Evolutionary conservation across 495 filamentous ascomycete genomes (phyloP).

Genomic region (Aspergillus mulundensis): DNA sequence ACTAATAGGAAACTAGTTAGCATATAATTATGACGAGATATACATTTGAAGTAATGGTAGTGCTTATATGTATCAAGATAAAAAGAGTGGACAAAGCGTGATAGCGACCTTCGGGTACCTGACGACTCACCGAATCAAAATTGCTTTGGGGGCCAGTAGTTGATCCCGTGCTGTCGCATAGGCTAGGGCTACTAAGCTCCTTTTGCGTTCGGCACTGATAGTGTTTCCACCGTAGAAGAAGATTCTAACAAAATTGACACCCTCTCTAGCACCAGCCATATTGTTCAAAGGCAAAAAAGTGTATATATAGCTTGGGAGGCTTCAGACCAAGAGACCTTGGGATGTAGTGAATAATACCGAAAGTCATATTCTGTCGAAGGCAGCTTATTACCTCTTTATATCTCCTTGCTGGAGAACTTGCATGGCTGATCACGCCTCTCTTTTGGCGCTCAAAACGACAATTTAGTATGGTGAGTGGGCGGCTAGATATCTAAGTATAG

Average conservation of each 20-base stretch:
- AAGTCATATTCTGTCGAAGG: too few species aligned
- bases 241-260: not conserved
- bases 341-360: too few species aligned
- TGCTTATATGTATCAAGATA: not conserved
- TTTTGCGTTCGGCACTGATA: not conserved
- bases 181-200: not conserved
- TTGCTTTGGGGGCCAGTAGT: not conserved
- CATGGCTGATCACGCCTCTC: too few species aligned
- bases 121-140: constrained; percentile 3
- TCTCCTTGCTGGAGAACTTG: too few species aligned
- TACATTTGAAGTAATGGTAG: not conserved
- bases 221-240: constrained; percentile 4
- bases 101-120: not conserved
- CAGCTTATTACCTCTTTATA: too few species aligned
- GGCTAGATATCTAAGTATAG: too few species aligned
- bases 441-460: too few species aligned
- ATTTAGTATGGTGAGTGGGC: too few species aligned
- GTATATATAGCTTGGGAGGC: too few species aligned
- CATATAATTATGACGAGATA: not conserved
- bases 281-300: too few species aligned
- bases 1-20: constrained; percentile 1
- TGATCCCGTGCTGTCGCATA: constrained; percentile 5
- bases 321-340: too few species aligned
- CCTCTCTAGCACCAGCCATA: too few species aligned
- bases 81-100: not conserved